Evolutionary conservation across 2,329 filamentous ascomycete genomes (phyloP).

Genomic region (Penicillium sp.): DNA sequence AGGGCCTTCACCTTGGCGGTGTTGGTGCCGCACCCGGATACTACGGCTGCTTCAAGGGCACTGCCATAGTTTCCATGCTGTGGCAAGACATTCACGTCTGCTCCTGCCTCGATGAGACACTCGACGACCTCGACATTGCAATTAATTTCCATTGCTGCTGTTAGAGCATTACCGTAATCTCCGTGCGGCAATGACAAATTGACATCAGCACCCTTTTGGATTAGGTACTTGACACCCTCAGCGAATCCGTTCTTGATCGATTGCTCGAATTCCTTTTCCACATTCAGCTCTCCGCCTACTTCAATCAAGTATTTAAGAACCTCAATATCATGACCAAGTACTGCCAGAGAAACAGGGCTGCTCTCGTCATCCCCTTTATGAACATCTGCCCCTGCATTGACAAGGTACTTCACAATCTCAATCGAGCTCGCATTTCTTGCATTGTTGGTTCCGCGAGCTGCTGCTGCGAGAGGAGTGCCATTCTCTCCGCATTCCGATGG

Average conservation of each 20-base stretch:
- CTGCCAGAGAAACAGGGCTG: neutral
- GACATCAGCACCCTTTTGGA: conserved; percentile 5
- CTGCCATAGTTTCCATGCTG: neutral
- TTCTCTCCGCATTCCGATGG: neutral
- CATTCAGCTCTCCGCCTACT: conserved; percentile 3
- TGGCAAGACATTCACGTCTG: neutral
- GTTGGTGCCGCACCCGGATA: neutral
- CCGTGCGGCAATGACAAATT: conserved; percentile 2
- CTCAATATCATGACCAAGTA: neutral
- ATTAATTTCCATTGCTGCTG: neutral
- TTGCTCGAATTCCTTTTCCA: neutral
- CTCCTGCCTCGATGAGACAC: neutral
- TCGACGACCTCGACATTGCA: no score
- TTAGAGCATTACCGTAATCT: neutral
- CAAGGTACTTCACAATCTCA: conserved; percentile 5
- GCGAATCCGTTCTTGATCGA: neutral
- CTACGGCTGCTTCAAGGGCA: conserved; percentile 5
- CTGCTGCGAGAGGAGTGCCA: neutral
- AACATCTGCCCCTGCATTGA: conserved; percentile 6
- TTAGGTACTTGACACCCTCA: neutral
- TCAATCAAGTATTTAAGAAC: neutral
- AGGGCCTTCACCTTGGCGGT: neutral
- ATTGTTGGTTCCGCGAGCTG: neutral
- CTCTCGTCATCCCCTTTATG: neutral
- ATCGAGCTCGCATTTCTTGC: neutral